Percentiles rank a stretch among this genome's conserved stretches.
These are phyloP conservation scores for Termitomyces eurrhizus DNA, from an alignment of 768 basidiomycete species.

Conservation along the genomic window DNA sequence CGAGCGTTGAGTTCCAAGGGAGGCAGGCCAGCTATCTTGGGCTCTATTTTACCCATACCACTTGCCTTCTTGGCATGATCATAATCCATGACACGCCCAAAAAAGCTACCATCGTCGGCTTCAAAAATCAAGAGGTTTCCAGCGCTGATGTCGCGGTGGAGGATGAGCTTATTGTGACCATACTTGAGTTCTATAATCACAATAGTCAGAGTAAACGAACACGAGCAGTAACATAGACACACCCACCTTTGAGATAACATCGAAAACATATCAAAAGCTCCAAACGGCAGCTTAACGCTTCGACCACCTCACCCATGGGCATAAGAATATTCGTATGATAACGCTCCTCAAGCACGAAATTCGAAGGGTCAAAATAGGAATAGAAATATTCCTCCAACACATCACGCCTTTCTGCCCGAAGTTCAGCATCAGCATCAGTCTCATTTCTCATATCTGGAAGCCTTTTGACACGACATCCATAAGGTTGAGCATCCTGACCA, in stretches of 20 bases:
- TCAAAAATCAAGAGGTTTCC: constrained; percentile 4
- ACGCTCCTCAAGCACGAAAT: background rate
- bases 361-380: no score
- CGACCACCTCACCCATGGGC: background rate
- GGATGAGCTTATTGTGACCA: background rate
- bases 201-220: background rate
- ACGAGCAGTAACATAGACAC: background rate
- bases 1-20: background rate
- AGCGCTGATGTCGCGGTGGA: background rate
- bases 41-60: background rate
- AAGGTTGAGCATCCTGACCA: background rate
- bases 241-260: background rate
- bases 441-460: background rate
- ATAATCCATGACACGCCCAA: constrained; percentile 3
- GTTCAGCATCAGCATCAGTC: background rate
- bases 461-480: background rate
- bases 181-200: background rate
- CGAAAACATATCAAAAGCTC: background rate
- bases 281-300: background rate
- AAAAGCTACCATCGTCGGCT: background rate
- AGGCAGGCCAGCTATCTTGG: background rate
- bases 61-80: background rate
- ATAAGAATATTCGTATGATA: background rate
- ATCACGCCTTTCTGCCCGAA: background rate
- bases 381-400: background rate